These are phyloP conservation scores for Vitis hybrid DNA, from an alignment of 177 flowering plant species.

Conservation along the genomic window DNA sequence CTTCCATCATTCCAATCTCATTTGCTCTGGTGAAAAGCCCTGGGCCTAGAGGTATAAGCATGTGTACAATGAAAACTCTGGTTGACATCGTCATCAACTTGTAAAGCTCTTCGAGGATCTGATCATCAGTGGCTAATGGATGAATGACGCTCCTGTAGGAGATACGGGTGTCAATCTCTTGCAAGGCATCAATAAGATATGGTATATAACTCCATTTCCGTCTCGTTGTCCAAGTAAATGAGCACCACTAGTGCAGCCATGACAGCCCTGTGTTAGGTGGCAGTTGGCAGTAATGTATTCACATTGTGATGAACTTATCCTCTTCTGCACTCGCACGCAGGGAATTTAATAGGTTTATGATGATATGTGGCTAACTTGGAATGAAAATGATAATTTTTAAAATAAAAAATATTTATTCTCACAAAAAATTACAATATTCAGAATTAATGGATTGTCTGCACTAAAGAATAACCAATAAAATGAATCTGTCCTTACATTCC, in stretches of 20 bases:
- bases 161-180: constrained; percentile 13
- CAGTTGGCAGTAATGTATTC: no score
- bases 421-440: no score
- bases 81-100: constrained; percentile 20
- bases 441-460: no score
- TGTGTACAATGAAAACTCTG: constrained; percentile 23
- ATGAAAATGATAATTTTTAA: no score
- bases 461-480: no score
- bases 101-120: constrained; percentile 16
- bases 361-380: no score
- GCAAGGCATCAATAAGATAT: constrained; percentile 15
- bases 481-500: no score
- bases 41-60: not conserved
- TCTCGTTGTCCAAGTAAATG: constrained; percentile 6
- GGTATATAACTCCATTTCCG: constrained; percentile 18
- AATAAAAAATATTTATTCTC: no score
- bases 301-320: no score
- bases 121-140: constrained; percentile 13
- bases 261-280: no score
- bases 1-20: constrained; percentile 22
- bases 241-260: constrained; percentile 4
- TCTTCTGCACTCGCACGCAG: no score
- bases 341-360: no score
- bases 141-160: constrained; percentile 19
- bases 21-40: constrained; percentile 11